Evolutionary conservation across 2,329 filamentous ascomycete species (phyloP), one percentile per base, ranked within the genome.

Genomic region (Alternaria consortialis): DNA sequence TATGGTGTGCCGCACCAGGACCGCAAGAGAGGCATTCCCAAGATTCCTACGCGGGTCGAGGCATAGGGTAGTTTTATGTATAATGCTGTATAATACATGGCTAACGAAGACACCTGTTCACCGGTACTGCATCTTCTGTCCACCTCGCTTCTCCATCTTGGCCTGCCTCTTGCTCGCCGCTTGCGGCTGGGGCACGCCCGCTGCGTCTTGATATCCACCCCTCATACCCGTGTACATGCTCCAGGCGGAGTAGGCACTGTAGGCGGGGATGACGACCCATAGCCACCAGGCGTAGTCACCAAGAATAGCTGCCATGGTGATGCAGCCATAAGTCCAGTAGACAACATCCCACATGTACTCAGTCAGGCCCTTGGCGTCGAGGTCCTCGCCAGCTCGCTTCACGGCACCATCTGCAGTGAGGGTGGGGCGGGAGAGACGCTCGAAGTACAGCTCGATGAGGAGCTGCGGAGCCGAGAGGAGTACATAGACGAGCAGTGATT

Each of bases 331-430:
- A 0, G 93, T 97, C 82, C 97, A 93, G 87, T 97, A 98, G 54
- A 97, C 84, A 51, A 97, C 87, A 81, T 99, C 95, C 86, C 97
- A 99, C 91, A 98, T 92, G 84, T 96, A 98, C 81, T 97, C 95
- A 11, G 94, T 98, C 83, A 99, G 82, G 5, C 95, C 95, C 34
- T 90, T 86, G 9, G 93, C 92, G 54, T 91, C 88, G 53, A 99
- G 87, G 78, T 99, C 95, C 77, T 98, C 94, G 43, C 95, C 94
- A 0, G 92, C 84, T 32, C 86, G 88, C 76, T 87, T 89, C 63
- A 98, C 84, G n/a, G 89, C 84, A 60, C 79, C 79, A 54, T 72
- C 67, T 23, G 88, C 77, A 67, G 88, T 87, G 76, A 90, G 91
- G 62, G 84, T 89, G 25, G 95, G 95, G 9, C 94, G 91, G 12